phyloP scores from a whole-genome alignment of 2,329 filamentous ascomycete species.

The Sporothrix brasiliensis region DNA sequence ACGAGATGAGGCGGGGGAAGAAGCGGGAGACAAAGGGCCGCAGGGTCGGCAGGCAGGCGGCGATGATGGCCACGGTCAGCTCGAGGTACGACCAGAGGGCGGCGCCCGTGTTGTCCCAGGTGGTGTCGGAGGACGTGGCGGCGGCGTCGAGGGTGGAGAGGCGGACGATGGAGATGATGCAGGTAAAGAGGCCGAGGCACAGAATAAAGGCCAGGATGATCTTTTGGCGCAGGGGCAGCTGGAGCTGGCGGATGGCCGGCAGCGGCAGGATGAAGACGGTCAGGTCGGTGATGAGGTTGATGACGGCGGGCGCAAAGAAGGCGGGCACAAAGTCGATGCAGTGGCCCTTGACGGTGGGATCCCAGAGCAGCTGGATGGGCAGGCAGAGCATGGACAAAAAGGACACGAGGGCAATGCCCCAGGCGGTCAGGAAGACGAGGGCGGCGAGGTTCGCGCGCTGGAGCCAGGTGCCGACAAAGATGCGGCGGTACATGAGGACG shows the following conservation, averaged over 20 bases:
- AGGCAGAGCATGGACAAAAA: neutral
- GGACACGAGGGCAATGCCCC: constrained; percentile 32
- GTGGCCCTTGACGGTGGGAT: constrained; percentile 33
- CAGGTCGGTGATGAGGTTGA: constrained; percentile 40
- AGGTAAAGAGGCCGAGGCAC: constrained; percentile 36
- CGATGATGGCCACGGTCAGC: constrained; percentile 39
- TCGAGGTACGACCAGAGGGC: constrained; percentile 43
- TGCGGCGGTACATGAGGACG: constrained; percentile 45
- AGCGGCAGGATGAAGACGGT: constrained; percentile 37
- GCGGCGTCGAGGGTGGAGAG: constrained; percentile 39
- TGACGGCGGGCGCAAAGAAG: constrained; percentile 37
- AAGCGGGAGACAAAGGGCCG: constrained; percentile 17
- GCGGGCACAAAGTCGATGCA: constrained; percentile 38
- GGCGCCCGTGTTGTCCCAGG: constrained; percentile 41
- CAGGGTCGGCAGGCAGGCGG: constrained; percentile 7
- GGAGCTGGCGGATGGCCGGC: constrained; percentile 30
- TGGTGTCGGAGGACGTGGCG: constrained; percentile 35
- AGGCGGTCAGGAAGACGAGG: constrained; percentile 37
- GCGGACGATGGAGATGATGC: constrained; percentile 40
- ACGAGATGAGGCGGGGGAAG: neutral
- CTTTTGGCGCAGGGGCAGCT: constrained; percentile 7
- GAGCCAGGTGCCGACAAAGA: constrained; percentile 40
- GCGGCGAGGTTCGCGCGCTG: constrained; percentile 35
- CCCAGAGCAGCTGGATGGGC: constrained; percentile 39
- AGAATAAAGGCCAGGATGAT: neutral